phyloP scores from a whole-genome alignment of 2,329 filamentous ascomycete genomes.

The Aspergillus sp. region DNA sequence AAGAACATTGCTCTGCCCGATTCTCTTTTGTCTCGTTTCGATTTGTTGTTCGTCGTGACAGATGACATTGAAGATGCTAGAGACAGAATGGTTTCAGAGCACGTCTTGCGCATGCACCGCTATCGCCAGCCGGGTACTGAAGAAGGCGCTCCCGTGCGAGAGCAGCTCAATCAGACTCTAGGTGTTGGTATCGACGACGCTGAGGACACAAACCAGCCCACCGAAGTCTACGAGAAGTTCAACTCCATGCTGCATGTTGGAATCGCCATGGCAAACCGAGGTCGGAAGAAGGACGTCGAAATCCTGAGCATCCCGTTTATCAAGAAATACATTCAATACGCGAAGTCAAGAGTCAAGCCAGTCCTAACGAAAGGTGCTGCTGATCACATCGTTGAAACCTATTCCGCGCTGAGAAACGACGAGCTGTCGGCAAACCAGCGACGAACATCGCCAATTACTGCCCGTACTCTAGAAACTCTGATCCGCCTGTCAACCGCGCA shows the following conservation, averaged over 20 bases:
- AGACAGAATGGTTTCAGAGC: conserved; percentile 89
- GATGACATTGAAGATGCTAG: conserved; percentile 95
- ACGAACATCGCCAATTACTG: conserved; percentile 91
- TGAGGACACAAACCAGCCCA: conserved; percentile 69
- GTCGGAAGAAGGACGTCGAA: conserved; percentile 73
- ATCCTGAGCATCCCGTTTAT: conserved; percentile 96
- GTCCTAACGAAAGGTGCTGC: conserved; percentile 87
- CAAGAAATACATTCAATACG: conserved; percentile 99
- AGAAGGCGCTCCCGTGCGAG: conserved; percentile 90
- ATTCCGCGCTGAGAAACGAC: conserved; percentile 90
- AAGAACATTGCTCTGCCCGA: conserved; percentile 97
- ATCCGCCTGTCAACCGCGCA: conserved; percentile 96
- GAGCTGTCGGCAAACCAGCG: conserved; percentile 93
- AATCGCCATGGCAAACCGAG: conserved; percentile 75
- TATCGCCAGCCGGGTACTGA: conserved; percentile 91
- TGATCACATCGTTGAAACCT: conserved; percentile 86
- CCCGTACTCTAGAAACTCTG: conserved; percentile 95
- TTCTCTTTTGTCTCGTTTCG: conserved; percentile 95
- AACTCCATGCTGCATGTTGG: conserved; percentile 94
- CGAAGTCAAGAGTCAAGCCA: conserved; percentile 87
- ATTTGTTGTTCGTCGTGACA: conserved; percentile 94
- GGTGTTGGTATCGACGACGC: conserved; percentile 81
- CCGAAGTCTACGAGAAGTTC: conserved; percentile 93
- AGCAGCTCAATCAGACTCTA: conserved; percentile 78
- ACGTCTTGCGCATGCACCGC: conserved; percentile 94